Evolutionary conservation across 768 basidiomycete genomes (phyloP), one percentile per base, ranked within the genome.

Genomic region (Mrakia blollopis): DNA sequence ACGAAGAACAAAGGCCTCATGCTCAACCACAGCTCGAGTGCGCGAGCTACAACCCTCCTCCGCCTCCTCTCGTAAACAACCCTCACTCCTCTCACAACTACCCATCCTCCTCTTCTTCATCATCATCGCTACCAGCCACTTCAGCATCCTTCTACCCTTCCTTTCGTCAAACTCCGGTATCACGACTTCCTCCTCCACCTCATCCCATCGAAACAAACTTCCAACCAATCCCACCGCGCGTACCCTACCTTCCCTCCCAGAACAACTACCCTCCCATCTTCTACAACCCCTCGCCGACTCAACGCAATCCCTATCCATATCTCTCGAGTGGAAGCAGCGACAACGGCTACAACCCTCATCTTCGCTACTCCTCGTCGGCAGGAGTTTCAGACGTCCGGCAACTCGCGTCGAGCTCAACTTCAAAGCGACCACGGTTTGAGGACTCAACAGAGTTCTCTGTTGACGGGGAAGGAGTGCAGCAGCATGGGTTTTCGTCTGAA

Each of bases 61-160:
- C 65, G 18, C 65, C 65, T 39, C 39, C 65, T 6, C 65, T 39
- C 39, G 65, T 57, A 25, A 57, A 57, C 57, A 57, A 68, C 37
- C 25, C 11, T 11, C 65, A 1, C 65, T 35, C 35, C 25, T 25
- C 35, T 1, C 32, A 21, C 21, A 41, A 21, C 35, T 68, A 41
- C 65, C 39, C 65, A 9, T 68, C 65, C 18, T 68, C 65, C 35
- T 39, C 35, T 39, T 68, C 65, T 2, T 35, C 35, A 16, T 21
- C 65, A 13, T 41, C 35, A 2, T 37, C 65, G 21, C 44, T 44
- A 16, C 18, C 65, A 68, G 35, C 23, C 18, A 68, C 35, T 25
- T 68, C 65, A 1, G 44, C 65, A 25, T 8, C 65, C 35, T 68
- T 39, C 39, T 37, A 68, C 23, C 23, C 57, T 28, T 9, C 57